phyloP scores from a whole-genome alignment of 768 basidiomycete genomes.

The Lactarius trivialis region DNA sequence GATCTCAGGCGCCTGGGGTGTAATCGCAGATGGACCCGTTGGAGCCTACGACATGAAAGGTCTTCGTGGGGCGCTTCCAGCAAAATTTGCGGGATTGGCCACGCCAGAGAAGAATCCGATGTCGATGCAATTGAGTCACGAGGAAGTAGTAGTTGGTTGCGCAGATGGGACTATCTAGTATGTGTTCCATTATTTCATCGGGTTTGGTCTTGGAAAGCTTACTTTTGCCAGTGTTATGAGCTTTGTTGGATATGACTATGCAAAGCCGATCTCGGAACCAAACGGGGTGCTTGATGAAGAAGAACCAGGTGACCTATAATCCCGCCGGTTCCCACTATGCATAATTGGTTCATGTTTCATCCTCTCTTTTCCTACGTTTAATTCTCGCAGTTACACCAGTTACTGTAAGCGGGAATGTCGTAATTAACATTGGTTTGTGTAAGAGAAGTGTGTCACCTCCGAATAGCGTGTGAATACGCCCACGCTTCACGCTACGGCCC shows the following conservation, averaged over 20 bases:
- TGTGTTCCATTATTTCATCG: slow-evolving; percentile 29
- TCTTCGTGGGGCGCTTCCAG: slow-evolving; percentile 53
- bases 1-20: slow-evolving; percentile 70
- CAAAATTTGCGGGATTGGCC: slow-evolving; percentile 70
- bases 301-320: neutral
- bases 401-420: neutral
- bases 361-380: neutral
- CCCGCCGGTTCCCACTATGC: neutral
- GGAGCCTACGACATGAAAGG: slow-evolving; percentile 45
- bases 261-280: slow-evolving; percentile 27
- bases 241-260: slow-evolving; percentile 54
- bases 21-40: slow-evolving; percentile 42
- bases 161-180: slow-evolving; percentile 90
- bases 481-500: too few relatives aligned
- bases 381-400: neutral
- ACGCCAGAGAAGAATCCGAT: slow-evolving; percentile 91
- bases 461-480: too few relatives aligned
- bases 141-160: slow-evolving; percentile 87
- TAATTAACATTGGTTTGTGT: slow-evolving; percentile 2
- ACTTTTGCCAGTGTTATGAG: slow-evolving; percentile 44
- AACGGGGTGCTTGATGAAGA: slow-evolving; percentile 4
- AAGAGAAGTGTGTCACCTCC: neutral
- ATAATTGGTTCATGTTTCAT: neutral
- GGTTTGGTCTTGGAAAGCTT: slow-evolving; percentile 18
- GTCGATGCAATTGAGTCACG: slow-evolving; percentile 88